Conservation (phyloP, 176 grass and related monocot species). For the Bromus sterilis region DNA sequence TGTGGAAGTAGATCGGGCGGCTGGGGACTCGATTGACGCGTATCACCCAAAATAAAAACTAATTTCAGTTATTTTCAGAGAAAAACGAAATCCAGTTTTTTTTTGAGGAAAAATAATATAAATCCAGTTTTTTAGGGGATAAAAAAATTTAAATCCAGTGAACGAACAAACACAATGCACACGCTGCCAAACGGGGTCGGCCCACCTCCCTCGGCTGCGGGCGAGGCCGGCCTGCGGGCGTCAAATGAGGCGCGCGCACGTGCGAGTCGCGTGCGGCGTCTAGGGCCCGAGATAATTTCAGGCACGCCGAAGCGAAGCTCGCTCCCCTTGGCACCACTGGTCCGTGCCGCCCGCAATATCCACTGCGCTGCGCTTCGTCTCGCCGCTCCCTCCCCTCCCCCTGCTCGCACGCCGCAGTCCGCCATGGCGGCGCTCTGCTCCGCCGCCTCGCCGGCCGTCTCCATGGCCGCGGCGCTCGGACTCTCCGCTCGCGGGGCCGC, state of each 20-base stretch:
- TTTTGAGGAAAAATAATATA: too few relatives aligned
- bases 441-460: constrained; percentile 25
- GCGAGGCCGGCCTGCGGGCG: too few relatives aligned
- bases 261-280: neutral
- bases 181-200: too few relatives aligned
- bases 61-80: too few relatives aligned
- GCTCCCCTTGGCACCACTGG: neutral
- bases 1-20: too few relatives aligned
- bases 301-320: neutral
- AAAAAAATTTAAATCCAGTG: too few relatives aligned
- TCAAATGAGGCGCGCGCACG: neutral
- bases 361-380: neutral
- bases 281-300: constrained; percentile 23
- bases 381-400: neutral
- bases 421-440: constrained; percentile 54
- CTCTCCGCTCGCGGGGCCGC: constrained; percentile 8
- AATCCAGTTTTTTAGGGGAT: too few relatives aligned
- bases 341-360: constrained; percentile 12
- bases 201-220: too few relatives aligned
- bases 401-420: neutral
- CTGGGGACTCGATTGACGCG: too few relatives aligned
- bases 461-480: constrained; percentile 37
- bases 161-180: too few relatives aligned
- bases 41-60: too few relatives aligned
- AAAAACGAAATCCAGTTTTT: too few relatives aligned